These are phyloP conservation scores for Ascochyta koolunga DNA, from an alignment of 2,329 filamentous ascomycete genomes.

Conservation along the genomic window DNA sequence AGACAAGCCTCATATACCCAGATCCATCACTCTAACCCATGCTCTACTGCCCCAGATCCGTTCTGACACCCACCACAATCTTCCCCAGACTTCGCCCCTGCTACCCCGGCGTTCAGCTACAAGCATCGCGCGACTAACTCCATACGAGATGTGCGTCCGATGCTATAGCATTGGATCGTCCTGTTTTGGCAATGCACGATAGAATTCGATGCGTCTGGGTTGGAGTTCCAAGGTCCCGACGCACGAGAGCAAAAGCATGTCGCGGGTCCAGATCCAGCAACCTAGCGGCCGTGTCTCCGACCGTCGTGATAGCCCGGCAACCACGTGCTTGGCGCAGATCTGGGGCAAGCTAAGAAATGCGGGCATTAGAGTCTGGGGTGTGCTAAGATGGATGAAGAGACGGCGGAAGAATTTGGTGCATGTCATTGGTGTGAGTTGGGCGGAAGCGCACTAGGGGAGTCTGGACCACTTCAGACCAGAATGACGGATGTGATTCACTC, in stretches of 20 bases:
- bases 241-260: constrained; percentile 5
- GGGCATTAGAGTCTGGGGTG: not conserved
- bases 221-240: constrained; percentile 6
- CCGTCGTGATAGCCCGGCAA: constrained; percentile 7
- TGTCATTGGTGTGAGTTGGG: constrained; percentile 3
- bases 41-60: constrained; percentile 10
- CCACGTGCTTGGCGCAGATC: constrained; percentile 16
- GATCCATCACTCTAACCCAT: not conserved
- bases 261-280: constrained; percentile 8
- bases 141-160: constrained; percentile 3
- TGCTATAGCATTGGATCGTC: constrained; percentile 15
- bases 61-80: constrained; percentile 11
- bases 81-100: constrained; percentile 13
- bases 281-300: constrained; percentile 10
- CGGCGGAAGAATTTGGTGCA: not conserved
- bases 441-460: constrained; percentile 6
- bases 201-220: constrained; percentile 4
- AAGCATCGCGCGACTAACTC: constrained; percentile 1
- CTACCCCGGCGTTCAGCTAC: not conserved
- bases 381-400: not conserved
- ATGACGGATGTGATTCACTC: not conserved
- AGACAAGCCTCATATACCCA: constrained; percentile 17
- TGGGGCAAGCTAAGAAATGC: constrained; percentile 1
- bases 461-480: constrained; percentile 9
- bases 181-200: constrained; percentile 5